Percentiles rank a stretch among this genome's conserved stretches.
These are phyloP conservation scores for Stemphylium lycopersici DNA, from an alignment of 2,329 filamentous ascomycete genomes.

Conservation along the genomic window DNA sequence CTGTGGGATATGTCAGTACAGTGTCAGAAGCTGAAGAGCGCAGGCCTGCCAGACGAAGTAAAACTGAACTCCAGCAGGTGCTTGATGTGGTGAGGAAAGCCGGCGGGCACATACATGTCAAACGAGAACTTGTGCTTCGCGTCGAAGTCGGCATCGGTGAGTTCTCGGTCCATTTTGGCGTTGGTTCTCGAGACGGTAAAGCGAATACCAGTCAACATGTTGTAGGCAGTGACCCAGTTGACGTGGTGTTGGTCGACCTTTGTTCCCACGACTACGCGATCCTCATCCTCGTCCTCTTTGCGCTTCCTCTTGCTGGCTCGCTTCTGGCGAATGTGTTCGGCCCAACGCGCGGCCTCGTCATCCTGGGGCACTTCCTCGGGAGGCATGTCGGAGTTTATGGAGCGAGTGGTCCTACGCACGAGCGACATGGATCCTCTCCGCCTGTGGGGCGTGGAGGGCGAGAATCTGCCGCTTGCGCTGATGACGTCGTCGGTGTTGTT, in stretches of 20 bases:
- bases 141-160: constrained; percentile 91
- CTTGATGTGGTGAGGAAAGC: constrained; percentile 24
- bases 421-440: constrained; percentile 85
- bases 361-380: constrained; percentile 84
- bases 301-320: constrained; percentile 83
- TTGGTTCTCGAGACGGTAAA: constrained; percentile 96
- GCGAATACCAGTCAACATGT: constrained; percentile 98
- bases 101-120: constrained; percentile 75
- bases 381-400: constrained; percentile 81
- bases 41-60: constrained; percentile 19
- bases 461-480: constrained; percentile 80
- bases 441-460: constrained; percentile 67
- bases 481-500: constrained; percentile 63
- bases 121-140: constrained; percentile 98
- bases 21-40: neutral
- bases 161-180: constrained; percentile 88
- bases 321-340: constrained; percentile 91
- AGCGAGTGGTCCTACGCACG: constrained; percentile 79
- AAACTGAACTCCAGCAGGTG: constrained; percentile 20
- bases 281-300: constrained; percentile 90
- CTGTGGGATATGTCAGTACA: constrained; percentile 55
- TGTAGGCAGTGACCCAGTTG: constrained; percentile 98
- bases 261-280: constrained; percentile 87
- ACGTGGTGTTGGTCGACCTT: constrained; percentile 97
- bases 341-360: constrained; percentile 89